Base-by-base conservation (phyloP, 2,329 filamentous ascomycete species). In the Dothidotthia symphoricarpi region DNA sequence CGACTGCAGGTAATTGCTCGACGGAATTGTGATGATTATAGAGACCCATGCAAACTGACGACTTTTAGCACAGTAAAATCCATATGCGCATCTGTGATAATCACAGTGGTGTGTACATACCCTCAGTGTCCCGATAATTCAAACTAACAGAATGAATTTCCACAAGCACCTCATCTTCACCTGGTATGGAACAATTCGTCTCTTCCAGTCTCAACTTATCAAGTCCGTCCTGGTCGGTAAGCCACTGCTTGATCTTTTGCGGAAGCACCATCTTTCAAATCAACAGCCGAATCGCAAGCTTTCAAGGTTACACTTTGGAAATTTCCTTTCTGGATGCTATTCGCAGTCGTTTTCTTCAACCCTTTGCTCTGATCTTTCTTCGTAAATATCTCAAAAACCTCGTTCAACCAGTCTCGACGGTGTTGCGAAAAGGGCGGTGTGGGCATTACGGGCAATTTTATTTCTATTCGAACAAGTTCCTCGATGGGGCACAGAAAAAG, bases 11-110 rank as follows among this genome's bases (percentile, higher is more conserved):
- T 42, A 36, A 64, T 36, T 35, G 61, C 45, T 41, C 67, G 30
- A 80, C 66, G 3, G 74, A 72, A 50, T 75, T 74, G 68, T 86
- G 81, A 63, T 86, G 81, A 57, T 72, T 80, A 68, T 86, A 87
- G 10, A 79, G 69, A 19, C 83, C 83, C 69, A 76, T 81, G 55
- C 72, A 73, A 14, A 86, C 83, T 83, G 31, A 11, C 13, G 36
- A 46, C 28, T 16, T 36, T n/a, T 22, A 16, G 3, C 16, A 12
- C 27, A 25, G 39, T 12, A 34, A 29, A 3, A 9, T 16, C 12
- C 10, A n/a, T 2, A 22, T 14, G 10, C 14, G 16, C 19, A 5
- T 14, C 3, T 13, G 9, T 11, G 7, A 16, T 6, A 24, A 24
- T 26, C 2, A 16, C 3, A 26, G 1, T 8, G 17, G 6, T 13